Percentiles rank a stretch among this genome's conserved stretches.
Evolutionary conservation across 768 basidiomycete genomes (phyloP).

Genomic region (Phaeolepiota aurea): DNA sequence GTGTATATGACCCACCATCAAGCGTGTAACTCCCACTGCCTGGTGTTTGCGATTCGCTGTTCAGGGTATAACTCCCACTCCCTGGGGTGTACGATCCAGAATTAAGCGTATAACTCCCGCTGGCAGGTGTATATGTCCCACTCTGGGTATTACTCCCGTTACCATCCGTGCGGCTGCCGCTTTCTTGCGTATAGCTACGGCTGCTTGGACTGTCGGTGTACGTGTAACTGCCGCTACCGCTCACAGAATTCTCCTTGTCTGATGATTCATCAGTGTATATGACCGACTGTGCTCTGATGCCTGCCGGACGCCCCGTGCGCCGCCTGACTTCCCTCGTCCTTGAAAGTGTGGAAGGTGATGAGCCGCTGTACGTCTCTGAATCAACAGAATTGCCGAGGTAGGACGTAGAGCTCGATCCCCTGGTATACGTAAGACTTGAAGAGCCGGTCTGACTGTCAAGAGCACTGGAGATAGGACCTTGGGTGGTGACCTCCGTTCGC

Average conservation of each 20-base stretch:
- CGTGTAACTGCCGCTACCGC: conserved; percentile 12
- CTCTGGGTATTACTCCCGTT: conserved; percentile 6
- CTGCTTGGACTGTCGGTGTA: conserved; percentile 7
- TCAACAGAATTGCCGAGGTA: conserved; percentile 48
- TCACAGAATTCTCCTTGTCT: conserved; percentile 49
- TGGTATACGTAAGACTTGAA: conserved; percentile 39
- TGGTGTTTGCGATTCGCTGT: conserved; percentile 5
- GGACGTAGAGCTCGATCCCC: conserved; percentile 45
- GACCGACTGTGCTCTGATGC: conserved; percentile 33
- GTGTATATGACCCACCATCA: conserved; percentile 7
- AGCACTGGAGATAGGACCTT: conserved; percentile 23
- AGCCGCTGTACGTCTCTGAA: conserved; percentile 26
- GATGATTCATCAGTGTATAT: conserved; percentile 35
- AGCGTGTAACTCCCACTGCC: conserved; percentile 11
- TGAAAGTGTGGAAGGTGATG: conserved; percentile 47
- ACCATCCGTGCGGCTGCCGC: too few relatives aligned
- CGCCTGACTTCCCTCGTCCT: conserved; percentile 52
- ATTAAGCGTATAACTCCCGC: conserved; percentile 9
- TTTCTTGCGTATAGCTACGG: conserved; percentile 3
- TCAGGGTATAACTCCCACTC: conserved; percentile 6
- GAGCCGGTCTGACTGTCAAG: conserved; percentile 35
- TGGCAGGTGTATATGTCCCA: conserved; percentile 2
- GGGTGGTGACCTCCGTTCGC: conserved; percentile 16
- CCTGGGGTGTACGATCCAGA: conserved; percentile 8
- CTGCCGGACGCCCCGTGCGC: conserved; percentile 28